Base-by-base conservation (phyloP, 805 yeast species). In the Candida sithepensis region DNA sequence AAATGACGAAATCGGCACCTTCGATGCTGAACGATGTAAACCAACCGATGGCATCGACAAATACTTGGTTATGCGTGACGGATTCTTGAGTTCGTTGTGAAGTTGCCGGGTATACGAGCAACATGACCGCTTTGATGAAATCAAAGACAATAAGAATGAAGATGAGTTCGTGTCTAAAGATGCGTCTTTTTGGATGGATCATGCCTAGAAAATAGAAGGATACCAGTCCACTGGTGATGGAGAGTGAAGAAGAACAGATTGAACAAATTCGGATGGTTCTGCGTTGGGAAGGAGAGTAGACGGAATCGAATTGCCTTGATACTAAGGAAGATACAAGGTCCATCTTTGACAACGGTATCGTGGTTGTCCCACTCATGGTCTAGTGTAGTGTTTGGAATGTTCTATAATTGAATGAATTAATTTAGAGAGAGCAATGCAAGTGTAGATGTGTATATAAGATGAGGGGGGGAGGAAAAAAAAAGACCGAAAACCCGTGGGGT, bases 1-100 rank as follows among this genome's bases (percentile, higher is more conserved):
- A 69, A 44, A 89, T 90, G 16, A 94, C 90, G 32, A 88, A 60
- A 65, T 90, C 97, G 1, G 91, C 89, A 19, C 96, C 96, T 65
- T 88, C 95, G 13, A 86, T 84, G 20, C 88, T 75, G 36, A 82
- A 73, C 3, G 91, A 87, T 1, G 96, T 85, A 65, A 88, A 82
- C 72, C 86, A 89, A 2, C 96, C 96, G 32, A 85, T 75, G 4
- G 81, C 78, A 58, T 82, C 79, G 56, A 84, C 79, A 59, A 85
- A 79, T 26, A 63, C 64, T 2, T 23, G 26, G 46, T 55, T 57
- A 1, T 22, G 13, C 14, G 42, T 46, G 2, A 53, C 45, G 1
- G 19, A n/a, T 40, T 55, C 56, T 2, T 39, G 12, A 1, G 54
- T 36, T 8, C 26, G 13, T 33, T 52, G 42, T 2, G 59, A 51